These are phyloP conservation scores for Arthroderma uncinatum DNA, from an alignment of 2,329 filamentous ascomycete species.

Conservation along the genomic window DNA sequence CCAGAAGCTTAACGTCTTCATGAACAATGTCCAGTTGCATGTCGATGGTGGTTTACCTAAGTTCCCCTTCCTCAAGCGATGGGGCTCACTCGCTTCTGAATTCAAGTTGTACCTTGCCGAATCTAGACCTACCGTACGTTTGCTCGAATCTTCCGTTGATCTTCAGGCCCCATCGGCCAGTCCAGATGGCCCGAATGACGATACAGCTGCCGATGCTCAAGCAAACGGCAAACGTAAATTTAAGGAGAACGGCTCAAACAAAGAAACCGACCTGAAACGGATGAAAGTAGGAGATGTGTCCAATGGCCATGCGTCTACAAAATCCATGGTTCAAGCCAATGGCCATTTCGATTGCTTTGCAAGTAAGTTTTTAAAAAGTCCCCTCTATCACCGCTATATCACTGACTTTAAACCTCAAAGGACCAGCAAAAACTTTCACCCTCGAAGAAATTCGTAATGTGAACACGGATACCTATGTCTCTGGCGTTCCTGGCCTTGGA, in stretches of 20 bases:
- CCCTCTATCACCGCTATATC: neutral
- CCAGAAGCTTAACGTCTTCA: constrained; percentile 49
- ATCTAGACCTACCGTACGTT: constrained; percentile 33
- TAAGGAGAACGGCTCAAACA: neutral
- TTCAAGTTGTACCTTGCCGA: constrained; percentile 42
- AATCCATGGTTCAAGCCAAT: neutral
- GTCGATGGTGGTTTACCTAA: constrained; percentile 40
- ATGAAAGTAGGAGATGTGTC: neutral
- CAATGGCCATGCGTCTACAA: neutral
- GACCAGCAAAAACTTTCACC: constrained; percentile 18
- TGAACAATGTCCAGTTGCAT: constrained; percentile 42
- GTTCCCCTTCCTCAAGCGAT: constrained; percentile 35
- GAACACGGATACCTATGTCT: constrained; percentile 44
- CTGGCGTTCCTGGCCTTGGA: constrained; percentile 49
- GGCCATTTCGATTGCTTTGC: neutral
- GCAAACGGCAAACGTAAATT: neutral
- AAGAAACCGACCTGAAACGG: neutral
- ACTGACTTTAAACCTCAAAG: neutral
- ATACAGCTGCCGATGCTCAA: neutral
- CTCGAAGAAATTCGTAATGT: constrained; percentile 41
- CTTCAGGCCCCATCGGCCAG: too few relatives aligned
- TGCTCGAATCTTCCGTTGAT: constrained; percentile 15
- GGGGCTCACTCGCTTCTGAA: constrained; percentile 36
- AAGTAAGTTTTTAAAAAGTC: neutral
- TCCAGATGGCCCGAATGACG: neutral